phyloP scores from a whole-genome alignment of 148 eudicot genomes.

The Camellia granthamiana region DNA sequence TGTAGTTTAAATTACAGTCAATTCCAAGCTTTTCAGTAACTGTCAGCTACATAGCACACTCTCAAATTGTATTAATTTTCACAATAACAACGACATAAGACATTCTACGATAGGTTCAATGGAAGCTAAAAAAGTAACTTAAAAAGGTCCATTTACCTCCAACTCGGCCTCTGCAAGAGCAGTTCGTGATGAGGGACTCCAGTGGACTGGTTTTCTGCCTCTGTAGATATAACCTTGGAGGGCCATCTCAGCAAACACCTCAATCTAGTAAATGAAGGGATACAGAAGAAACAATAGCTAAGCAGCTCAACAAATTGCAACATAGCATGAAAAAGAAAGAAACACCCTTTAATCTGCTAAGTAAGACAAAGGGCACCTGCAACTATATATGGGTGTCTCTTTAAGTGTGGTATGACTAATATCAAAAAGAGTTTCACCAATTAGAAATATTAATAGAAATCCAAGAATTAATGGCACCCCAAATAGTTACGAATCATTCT shows the following conservation, averaged over 20 bases:
- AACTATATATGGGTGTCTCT: neutral
- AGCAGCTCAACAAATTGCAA: neutral
- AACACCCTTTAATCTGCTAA: neutral
- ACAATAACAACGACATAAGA: neutral
- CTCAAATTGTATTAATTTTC: slow-evolving; percentile 2
- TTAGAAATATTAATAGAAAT: neutral
- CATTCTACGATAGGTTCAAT: neutral
- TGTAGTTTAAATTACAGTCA: neutral
- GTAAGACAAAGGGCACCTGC: slow-evolving; percentile 5
- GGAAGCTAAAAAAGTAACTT: neutral
- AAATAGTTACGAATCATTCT: neutral
- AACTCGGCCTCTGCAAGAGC: slow-evolving; percentile 99
- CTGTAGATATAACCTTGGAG: slow-evolving; percentile 81
- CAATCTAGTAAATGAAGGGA: slow-evolving; percentile 48
- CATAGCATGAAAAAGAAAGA: neutral
- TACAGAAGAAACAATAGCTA: slow-evolving; percentile 13
- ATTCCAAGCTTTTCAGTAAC: neutral
- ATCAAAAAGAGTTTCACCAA: neutral
- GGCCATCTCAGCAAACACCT: slow-evolving; percentile 94
- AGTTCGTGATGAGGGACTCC: slow-evolving; percentile 98
- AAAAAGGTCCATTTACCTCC: slow-evolving; percentile 46
- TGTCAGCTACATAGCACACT: neutral
- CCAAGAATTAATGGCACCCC: neutral
- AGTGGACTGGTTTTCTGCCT: slow-evolving; percentile 97
- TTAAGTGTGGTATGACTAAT: neutral